Percentiles rank a stretch among this genome's conserved stretches.
phyloP scores from a whole-genome alignment of 495 filamentous ascomycete genomes.

The Schizothecium vesticola region DNA sequence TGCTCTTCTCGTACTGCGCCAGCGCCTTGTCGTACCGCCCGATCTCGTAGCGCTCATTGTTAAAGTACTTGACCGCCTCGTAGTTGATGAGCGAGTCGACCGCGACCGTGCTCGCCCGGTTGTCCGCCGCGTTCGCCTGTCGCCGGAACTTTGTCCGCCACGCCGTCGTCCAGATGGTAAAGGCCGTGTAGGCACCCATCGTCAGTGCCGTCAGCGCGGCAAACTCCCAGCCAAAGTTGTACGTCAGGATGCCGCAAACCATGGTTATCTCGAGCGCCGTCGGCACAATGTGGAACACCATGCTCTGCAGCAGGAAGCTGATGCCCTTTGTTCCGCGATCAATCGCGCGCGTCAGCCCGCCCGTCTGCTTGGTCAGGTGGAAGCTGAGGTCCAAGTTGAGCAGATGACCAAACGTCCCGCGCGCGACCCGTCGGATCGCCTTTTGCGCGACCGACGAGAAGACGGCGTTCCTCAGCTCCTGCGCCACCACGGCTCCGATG shows the following conservation, averaged over 20 bases:
- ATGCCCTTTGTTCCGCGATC: slow-evolving; percentile 97
- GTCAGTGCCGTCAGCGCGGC: slow-evolving; percentile 85
- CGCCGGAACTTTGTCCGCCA: slow-evolving; percentile 97
- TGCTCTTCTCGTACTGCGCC: slow-evolving; percentile 80
- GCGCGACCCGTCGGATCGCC: slow-evolving; percentile 84
- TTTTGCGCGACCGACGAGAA: slow-evolving; percentile 97
- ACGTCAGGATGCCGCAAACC: slow-evolving; percentile 90
- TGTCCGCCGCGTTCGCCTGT: slow-evolving; percentile 92
- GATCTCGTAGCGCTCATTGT: slow-evolving; percentile 94
- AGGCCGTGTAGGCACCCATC: slow-evolving; percentile 89
- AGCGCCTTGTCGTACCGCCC: slow-evolving; percentile 84
- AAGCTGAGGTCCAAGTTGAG: slow-evolving; percentile 87
- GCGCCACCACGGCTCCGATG: slow-evolving; percentile 79
- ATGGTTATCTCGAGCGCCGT: slow-evolving; percentile 91
- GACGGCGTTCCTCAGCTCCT: slow-evolving; percentile 89
- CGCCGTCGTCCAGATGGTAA: slow-evolving; percentile 90
- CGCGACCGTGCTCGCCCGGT: slow-evolving; percentile 88
- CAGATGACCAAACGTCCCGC: slow-evolving; percentile 88
- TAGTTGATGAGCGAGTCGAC: slow-evolving; percentile 98
- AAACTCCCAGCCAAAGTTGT: slow-evolving; percentile 88
- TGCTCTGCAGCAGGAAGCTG: slow-evolving; percentile 90
- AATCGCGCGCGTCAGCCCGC: slow-evolving; percentile 88
- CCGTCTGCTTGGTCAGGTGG: slow-evolving; percentile 89
- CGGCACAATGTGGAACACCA: slow-evolving; percentile 96
- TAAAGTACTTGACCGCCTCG: slow-evolving; percentile 99